phyloP scores from a whole-genome alignment of 108 stramenopile genomes.

The Conticribra weissflogii region DNA sequence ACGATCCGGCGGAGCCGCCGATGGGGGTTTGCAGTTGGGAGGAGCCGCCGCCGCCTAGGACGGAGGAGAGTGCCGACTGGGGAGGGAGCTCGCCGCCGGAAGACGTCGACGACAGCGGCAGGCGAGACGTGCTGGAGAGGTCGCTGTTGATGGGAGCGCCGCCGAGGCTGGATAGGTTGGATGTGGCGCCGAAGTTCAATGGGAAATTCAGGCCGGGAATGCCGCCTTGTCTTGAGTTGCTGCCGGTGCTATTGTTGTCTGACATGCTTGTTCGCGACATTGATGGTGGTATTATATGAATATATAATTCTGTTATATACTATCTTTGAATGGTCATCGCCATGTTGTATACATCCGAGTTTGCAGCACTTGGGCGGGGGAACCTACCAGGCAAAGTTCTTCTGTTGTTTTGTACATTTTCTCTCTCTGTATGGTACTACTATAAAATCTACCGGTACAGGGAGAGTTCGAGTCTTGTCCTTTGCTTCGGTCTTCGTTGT shows the following conservation, averaged over 20 bases:
- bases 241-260: conserved; percentile 1
- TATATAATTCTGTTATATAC: no score
- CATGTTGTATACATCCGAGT: no score
- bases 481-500: no score
- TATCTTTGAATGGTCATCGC: no score
- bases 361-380: no score
- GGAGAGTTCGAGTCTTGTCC: no score
- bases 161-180: not conserved
- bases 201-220: conserved; percentile 1
- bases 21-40: not conserved
- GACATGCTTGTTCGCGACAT: conserved; percentile 1
- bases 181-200: not conserved
- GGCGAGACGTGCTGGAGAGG: not conserved
- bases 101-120: not conserved
- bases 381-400: no score
- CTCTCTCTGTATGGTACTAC: no score
- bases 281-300: not conserved
- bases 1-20: not conserved
- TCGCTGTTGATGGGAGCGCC: not conserved
- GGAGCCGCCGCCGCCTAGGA: not conserved
- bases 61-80: not conserved
- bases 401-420: no score
- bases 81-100: not conserved
- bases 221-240: not conserved
- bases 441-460: no score